Evolutionary conservation across 2,329 filamentous ascomycete species (phyloP).

Genomic region (Phyllosticta citriasiana): DNA sequence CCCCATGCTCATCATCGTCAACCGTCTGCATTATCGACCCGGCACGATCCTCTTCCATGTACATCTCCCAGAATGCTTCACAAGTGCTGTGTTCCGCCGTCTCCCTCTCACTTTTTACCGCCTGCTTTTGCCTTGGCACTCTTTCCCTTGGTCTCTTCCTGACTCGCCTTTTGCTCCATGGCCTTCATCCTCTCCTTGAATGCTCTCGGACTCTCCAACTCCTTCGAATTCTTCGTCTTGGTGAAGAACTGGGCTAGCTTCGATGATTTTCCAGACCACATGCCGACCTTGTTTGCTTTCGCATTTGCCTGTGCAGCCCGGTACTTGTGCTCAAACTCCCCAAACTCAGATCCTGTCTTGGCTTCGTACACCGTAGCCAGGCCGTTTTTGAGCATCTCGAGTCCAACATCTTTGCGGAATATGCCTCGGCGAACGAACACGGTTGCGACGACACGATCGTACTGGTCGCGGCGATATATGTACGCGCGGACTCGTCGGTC

Average conservation of each 20-base stretch:
- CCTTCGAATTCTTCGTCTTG: conserved; percentile 35
- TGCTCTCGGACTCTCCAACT: conserved; percentile 69
- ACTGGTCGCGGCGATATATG: conserved; percentile 80
- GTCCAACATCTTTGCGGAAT: conserved; percentile 68
- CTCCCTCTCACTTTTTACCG: neutral
- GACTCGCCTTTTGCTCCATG: conserved; percentile 29
- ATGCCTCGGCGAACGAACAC: conserved; percentile 63
- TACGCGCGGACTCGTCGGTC: conserved; percentile 69
- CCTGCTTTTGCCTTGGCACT: neutral
- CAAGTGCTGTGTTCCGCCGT: neutral
- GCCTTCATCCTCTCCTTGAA: conserved; percentile 60
- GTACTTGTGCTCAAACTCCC: conserved; percentile 53
- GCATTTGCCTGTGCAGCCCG: conserved; percentile 51
- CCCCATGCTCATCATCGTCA: neutral
- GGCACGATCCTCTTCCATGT: neutral
- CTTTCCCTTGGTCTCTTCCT: conserved; percentile 10
- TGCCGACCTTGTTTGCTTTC: conserved; percentile 32
- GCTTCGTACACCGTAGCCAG: conserved; percentile 90
- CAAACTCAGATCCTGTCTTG: conserved; percentile 82
- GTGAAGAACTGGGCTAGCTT: conserved; percentile 35
- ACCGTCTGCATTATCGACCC: neutral
- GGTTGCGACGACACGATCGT: conserved; percentile 80
- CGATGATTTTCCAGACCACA: conserved; percentile 54
- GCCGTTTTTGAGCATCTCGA: conserved; percentile 79
- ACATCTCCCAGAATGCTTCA: neutral